These are phyloP conservation scores for Globisporangium takayamanum DNA, from an alignment of 352 stramenopile genomes.

Conservation along the genomic window DNA sequence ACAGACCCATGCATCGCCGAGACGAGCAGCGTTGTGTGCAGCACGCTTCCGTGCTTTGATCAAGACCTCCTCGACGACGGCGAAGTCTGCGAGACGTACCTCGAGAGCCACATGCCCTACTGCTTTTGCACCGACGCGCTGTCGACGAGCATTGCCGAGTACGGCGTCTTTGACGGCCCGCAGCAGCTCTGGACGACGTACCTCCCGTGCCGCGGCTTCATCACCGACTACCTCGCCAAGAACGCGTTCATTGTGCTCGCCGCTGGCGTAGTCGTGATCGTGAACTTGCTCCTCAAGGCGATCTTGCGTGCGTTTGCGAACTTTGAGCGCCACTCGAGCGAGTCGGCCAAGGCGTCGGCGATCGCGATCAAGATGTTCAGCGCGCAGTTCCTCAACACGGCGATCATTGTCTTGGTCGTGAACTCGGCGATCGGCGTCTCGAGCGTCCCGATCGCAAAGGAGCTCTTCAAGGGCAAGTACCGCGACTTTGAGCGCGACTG, in stretches of 20 bases:
- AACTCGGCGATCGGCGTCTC: constrained; percentile 51
- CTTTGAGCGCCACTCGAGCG: constrained; percentile 76
- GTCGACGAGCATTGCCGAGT: constrained; percentile 29
- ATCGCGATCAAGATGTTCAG: constrained; percentile 76
- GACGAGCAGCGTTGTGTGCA: constrained; percentile 39
- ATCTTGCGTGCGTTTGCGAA: constrained; percentile 58
- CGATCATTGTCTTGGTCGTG: constrained; percentile 73
- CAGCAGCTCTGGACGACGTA: constrained; percentile 46
- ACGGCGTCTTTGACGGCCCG: constrained; percentile 49
- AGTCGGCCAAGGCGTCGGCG: constrained; percentile 68
- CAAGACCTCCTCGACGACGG: constrained; percentile 23
- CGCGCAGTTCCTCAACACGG: constrained; percentile 81
- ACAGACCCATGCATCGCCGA: constrained; percentile 57
- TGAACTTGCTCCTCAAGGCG: constrained; percentile 69
- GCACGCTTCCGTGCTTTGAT: constrained; percentile 65
- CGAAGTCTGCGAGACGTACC: constrained; percentile 51
- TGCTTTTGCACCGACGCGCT: constrained; percentile 65
- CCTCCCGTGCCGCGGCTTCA: constrained; percentile 53
- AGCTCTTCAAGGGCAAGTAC: constrained; percentile 76
- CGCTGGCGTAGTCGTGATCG: constrained; percentile 58
- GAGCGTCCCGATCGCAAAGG: constrained; percentile 32
- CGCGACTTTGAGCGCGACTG: constrained; percentile 79
- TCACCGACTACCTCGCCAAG: constrained; percentile 57
- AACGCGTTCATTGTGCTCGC: constrained; percentile 67
- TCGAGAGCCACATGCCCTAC: constrained; percentile 52